Evolutionary conservation across 2,329 filamentous ascomycete species (phyloP).

Genomic region (Fusarium domesticum): DNA sequence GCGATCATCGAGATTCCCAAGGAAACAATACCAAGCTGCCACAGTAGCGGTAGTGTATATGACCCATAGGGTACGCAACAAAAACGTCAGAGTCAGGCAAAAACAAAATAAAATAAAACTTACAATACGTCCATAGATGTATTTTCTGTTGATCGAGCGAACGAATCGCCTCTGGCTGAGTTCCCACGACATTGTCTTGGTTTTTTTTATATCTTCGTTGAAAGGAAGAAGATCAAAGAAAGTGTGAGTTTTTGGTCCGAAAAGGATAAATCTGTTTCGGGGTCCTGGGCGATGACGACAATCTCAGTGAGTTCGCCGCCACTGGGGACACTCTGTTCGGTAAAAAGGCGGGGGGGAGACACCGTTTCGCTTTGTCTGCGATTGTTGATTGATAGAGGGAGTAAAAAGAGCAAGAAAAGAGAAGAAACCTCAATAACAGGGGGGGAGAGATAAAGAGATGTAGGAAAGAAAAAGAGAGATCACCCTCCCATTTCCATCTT

Average conservation of each 20-base stretch:
- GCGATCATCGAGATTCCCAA: neutral
- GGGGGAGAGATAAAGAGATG: no score
- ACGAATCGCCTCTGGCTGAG: constrained; percentile 22
- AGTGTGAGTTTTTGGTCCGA: neutral
- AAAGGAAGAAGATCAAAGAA: neutral
- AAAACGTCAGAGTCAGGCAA: neutral
- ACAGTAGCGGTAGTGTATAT: constrained; percentile 5
- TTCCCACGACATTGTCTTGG: constrained; percentile 20
- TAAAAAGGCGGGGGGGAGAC: no score
- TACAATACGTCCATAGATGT: constrained; percentile 25
- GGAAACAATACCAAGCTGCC: constrained; percentile 3
- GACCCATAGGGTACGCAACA: neutral
- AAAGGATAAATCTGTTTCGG: neutral
- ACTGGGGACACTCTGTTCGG: no score
- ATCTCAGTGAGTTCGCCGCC: neutral
- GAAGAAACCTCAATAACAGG: no score
- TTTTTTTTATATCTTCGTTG: neutral
- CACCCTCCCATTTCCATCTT: no score
- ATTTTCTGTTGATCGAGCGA: constrained; percentile 24
- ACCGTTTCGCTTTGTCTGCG: no score
- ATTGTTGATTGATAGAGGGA: no score
- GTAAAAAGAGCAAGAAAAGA: no score
- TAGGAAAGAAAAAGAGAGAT: no score
- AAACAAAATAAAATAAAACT: constrained; percentile 2
- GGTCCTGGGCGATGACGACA: neutral